Base-by-base conservation (phyloP, 1,284 basidiomycete species). In the Polyporus tsugae region DNA sequence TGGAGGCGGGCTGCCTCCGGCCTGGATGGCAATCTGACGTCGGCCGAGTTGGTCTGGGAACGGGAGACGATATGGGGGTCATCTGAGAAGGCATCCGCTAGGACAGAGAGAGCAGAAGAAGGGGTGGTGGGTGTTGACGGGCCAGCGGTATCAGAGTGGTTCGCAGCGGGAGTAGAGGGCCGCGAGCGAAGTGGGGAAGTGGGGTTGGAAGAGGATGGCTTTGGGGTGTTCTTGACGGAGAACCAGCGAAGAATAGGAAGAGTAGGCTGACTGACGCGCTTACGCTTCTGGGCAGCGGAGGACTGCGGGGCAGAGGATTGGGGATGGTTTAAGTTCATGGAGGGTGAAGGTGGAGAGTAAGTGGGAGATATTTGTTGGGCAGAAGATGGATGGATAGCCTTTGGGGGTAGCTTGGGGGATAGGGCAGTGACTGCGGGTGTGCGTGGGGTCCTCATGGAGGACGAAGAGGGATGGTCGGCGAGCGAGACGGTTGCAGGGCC, bases 221-320 rank as follows among this genome's bases (percentile, higher is more conserved):
- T 60, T 63, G 65, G 57, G 17, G 68, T 15, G 35, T 63, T 67
- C 66, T 74, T 78, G 64, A 75, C 76, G 63, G 81, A 78, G 62
- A 84, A 77, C 87, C 87, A 89, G 67, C 85, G 84, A n/a, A 88
- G 77, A 65, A 87, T 76, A 17, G 86, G 87, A 13, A 72, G 74
- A 1, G 68, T 2, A 22, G 68, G 69, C 29, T 70, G 67, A 63
- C 39, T 64, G 57, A 60, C 63, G 41, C 66, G 70, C 61, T 67
- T 71, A 39, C 64, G 67, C 44, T 67, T 66, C 42, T 67, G 70
- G 25, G 71, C 62, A 17, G 67, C 59, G 36, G 64, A 62, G 29
- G 44, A 57, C 39, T 63, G 52, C 41, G 66, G 59, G 49, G 68
- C 36, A 9, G 71, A 63, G 17, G 67, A 55, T 3, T 60, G 57